Evolutionary conservation across 2,329 filamentous ascomycete species (phyloP).

Genomic region (Huntiella savannae): DNA sequence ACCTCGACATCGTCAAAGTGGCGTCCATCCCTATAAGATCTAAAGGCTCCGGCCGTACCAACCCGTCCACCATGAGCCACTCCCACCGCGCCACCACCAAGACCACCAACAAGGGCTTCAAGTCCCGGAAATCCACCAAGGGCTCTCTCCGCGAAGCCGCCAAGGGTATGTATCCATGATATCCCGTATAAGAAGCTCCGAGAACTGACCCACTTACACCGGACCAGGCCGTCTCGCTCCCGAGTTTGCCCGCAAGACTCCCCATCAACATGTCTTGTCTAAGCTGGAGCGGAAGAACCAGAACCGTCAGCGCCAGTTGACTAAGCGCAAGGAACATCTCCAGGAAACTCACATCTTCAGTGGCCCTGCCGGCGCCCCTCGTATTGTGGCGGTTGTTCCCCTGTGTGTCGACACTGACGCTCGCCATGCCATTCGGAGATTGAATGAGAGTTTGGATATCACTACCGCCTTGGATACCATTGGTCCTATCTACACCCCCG

Average conservation of each 20-base stretch:
- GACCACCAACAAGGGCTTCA: conserved; percentile 72
- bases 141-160: conserved; percentile 63
- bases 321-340: conserved; percentile 68
- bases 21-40: conserved; percentile 68
- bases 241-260: conserved; percentile 64
- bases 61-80: conserved; percentile 47
- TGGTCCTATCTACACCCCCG: conserved; percentile 39
- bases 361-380: conserved; percentile 71
- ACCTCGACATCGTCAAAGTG: conserved; percentile 25
- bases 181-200: background rate
- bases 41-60: conserved; percentile 57
- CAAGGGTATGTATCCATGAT: conserved; percentile 45
- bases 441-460: conserved; percentile 69
- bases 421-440: conserved; percentile 41
- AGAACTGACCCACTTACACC: background rate
- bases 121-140: conserved; percentile 80
- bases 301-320: conserved; percentile 70
- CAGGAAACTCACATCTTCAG: conserved; percentile 64
- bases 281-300: conserved; percentile 92
- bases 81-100: conserved; percentile 91
- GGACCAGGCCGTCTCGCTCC: conserved; percentile 53
- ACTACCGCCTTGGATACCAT: conserved; percentile 41
- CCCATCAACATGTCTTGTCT: conserved; percentile 91
- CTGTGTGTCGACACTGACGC: conserved; percentile 57
- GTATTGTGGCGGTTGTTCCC: conserved; percentile 75